Conservation (phyloP, 441 rosid genomes). For the Corymbia citriodora region DNA sequence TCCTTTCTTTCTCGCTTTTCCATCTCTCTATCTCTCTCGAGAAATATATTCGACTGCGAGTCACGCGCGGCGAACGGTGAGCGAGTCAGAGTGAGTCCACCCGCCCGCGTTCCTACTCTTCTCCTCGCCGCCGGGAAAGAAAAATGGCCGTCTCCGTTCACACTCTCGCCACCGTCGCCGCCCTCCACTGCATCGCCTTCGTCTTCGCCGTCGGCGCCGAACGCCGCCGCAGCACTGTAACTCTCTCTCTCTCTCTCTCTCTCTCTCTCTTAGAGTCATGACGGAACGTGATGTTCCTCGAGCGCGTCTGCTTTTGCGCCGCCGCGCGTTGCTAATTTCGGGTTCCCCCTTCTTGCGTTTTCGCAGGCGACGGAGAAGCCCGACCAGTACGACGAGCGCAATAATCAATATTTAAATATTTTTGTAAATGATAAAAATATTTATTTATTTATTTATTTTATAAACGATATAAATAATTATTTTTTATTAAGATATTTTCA, state of each 20-base stretch:
- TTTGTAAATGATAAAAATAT: too few relatives aligned
- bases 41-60: neutral
- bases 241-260: neutral
- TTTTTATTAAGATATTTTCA: too few relatives aligned
- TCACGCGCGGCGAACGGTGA: neutral
- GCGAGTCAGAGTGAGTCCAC: neutral
- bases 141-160: constrained; percentile 65
- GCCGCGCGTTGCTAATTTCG: neutral
- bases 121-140: neutral
- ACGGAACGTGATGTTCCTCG: neutral
- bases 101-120: neutral
- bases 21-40: neutral
- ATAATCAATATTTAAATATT: too few relatives aligned
- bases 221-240: constrained; percentile 81
- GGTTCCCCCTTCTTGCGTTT: neutral
- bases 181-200: constrained; percentile 87
- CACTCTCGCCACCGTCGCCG: constrained; percentile 37
- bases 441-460: neutral
- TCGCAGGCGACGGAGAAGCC: constrained; percentile 51
- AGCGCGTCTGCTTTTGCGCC: neutral
- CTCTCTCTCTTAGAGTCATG: too few relatives aligned
- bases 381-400: constrained; percentile 74
- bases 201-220: constrained; percentile 91
- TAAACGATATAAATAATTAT: too few relatives aligned
- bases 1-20: neutral